A percentile compares a stretch with the other conserved stretches of the same genome.
Conservation (phyloP, 2,329 filamentous ascomycete species). For the Metarhizium brunneum region DNA sequence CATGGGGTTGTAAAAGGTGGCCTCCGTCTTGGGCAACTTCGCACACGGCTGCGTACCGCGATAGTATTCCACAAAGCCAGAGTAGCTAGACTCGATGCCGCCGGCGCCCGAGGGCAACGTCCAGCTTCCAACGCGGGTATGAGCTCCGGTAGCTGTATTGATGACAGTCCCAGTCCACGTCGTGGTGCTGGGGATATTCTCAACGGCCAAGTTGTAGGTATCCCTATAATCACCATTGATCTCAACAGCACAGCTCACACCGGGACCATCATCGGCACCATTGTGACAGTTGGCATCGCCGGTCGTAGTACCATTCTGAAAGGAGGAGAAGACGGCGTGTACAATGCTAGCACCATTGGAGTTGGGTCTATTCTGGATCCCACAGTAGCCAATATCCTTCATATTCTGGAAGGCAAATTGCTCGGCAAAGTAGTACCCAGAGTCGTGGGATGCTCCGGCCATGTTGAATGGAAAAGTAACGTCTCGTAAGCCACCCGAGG, state of each 20-base stretch:
- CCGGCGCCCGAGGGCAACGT: too few relatives aligned
- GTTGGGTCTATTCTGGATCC: conserved; percentile 12
- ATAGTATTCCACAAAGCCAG: too few relatives aligned
- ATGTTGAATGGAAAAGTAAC: conserved; percentile 13
- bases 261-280: conserved; percentile 17
- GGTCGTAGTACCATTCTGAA: conserved; percentile 9
- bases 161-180: too few relatives aligned
- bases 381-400: conserved; percentile 10
- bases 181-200: neutral
- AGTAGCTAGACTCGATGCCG: too few relatives aligned
- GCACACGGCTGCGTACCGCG: too few relatives aligned
- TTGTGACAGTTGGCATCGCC: conserved; percentile 12
- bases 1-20: too few relatives aligned
- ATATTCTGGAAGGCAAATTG: conserved; percentile 10
- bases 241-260: conserved; percentile 13
- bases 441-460: conserved; percentile 8
- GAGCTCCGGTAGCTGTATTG: too few relatives aligned
- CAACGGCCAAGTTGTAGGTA: conserved; percentile 11
- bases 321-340: conserved; percentile 14
- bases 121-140: too few relatives aligned
- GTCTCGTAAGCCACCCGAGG: too few relatives aligned
- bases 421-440: conserved; percentile 15
- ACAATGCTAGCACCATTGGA: conserved; percentile 7
- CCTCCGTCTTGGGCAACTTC: too few relatives aligned
- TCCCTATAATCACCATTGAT: conserved; percentile 10